These are phyloP conservation scores for Ceratobasidium sp. DNA, from an alignment of 1,284 basidiomycete genomes.

Conservation along the genomic window DNA sequence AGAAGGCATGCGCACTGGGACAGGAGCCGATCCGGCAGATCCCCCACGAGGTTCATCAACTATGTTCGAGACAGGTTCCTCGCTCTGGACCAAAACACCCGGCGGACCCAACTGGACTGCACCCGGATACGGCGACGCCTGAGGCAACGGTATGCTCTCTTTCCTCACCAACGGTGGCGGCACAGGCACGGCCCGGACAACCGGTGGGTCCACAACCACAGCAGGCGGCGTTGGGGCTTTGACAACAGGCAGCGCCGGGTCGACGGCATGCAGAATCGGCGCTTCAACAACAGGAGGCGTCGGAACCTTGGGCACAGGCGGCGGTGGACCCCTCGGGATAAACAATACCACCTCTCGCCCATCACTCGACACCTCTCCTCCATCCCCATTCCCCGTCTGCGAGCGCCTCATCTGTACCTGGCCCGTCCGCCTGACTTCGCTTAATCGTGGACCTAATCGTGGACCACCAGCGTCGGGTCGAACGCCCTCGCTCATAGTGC, in stretches of 20 bases:
- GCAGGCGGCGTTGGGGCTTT: not conserved
- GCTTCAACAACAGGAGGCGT: not conserved
- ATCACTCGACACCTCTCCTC: constrained; percentile 36
- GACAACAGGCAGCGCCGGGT: not conserved
- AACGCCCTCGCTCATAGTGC: constrained; percentile 21
- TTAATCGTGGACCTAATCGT: not conserved
- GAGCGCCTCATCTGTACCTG: constrained; percentile 18
- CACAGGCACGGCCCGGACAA: not conserved
- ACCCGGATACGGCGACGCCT: not conserved
- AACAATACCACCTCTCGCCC: constrained; percentile 34
- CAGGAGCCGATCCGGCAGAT: not conserved
- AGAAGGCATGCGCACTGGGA: not conserved
- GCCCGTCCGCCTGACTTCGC: constrained; percentile 12
- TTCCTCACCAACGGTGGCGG: constrained; percentile 31
- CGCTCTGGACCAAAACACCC: not conserved
- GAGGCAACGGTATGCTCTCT: constrained; percentile 27
- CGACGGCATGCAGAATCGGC: not conserved
- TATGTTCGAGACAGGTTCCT: not conserved
- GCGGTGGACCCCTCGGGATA: not conserved
- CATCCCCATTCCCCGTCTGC: constrained; percentile 1
- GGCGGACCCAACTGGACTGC: not conserved
- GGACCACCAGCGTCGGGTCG: not conserved
- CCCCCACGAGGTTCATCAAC: not conserved
- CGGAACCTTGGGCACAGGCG: constrained; percentile 14
- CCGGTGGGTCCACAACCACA: not conserved